Evolutionary conservation across 306 rosid species (phyloP).

Genomic region (Rubus parviflorus): DNA sequence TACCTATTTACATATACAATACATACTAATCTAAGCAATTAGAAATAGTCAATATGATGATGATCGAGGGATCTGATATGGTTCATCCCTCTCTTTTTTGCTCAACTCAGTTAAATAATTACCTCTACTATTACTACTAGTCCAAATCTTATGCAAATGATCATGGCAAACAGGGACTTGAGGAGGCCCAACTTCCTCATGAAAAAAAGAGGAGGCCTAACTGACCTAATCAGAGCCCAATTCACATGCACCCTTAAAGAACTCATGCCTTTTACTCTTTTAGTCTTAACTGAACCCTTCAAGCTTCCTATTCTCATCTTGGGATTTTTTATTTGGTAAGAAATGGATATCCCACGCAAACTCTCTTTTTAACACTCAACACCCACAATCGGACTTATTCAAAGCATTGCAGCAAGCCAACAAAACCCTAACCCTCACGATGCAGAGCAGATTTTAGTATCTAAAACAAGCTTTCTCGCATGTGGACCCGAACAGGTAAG

Average conservation of each 20-base stretch:
- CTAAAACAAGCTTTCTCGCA: no score
- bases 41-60: constrained; percentile 75
- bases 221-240: constrained; percentile 90
- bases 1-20: constrained; percentile 38
- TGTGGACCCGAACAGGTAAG: no score
- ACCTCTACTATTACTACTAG: constrained; percentile 47
- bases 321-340: no score
- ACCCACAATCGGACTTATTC: no score
- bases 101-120: constrained; percentile 65
- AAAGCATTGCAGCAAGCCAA: no score
- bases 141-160: constrained; percentile 43
- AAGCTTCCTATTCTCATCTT: constrained; percentile 80
- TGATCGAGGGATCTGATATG: constrained; percentile 70
- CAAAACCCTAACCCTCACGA: no score
- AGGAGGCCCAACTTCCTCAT: no score
- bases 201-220: no score
- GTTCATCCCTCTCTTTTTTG: constrained; percentile 73
- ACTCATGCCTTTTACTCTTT: constrained; percentile 86
- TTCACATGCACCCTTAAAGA: constrained; percentile 84
- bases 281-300: constrained; percentile 88
- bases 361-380: no score
- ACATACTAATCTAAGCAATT: constrained; percentile 8
- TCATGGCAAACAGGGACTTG: constrained; percentile 50
- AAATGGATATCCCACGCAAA: no score
- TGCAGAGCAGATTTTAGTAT: no score